Conservation (phyloP, 2,329 filamentous ascomycete genomes). For the Talaromyces sp. region DNA sequence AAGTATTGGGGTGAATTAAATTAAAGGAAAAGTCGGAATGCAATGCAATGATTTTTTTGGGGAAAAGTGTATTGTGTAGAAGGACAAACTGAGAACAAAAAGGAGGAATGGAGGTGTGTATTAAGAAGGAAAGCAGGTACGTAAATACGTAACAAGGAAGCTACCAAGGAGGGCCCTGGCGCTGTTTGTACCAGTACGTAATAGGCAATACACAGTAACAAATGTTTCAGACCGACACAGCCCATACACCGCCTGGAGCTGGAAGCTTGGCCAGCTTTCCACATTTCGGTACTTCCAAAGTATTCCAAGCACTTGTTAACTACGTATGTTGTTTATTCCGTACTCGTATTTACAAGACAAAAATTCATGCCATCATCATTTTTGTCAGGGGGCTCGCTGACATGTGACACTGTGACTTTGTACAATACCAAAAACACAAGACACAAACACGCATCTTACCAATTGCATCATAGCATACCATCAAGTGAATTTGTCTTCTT, state of each 20-base stretch:
- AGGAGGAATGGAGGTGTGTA: background rate
- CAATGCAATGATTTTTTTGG: background rate
- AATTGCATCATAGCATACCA: background rate
- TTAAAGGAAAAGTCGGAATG: background rate
- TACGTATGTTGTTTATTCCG: background rate
- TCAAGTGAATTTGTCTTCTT: background rate
- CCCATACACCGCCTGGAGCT: background rate
- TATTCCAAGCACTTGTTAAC: background rate
- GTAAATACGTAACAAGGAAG: constrained; percentile 6
- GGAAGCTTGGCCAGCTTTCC: background rate
- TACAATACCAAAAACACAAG: background rate
- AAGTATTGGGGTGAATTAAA: background rate
- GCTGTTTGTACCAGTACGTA: background rate
- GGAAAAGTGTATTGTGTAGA: background rate
- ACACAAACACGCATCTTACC: background rate
- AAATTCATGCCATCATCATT: background rate
- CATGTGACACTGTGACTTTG: background rate
- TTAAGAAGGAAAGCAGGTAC: background rate
- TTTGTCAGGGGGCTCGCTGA: background rate
- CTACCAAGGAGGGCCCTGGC: background rate
- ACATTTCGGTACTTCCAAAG: background rate
- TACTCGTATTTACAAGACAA: background rate
- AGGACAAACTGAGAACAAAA: constrained; percentile 1
- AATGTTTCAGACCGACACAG: constrained; percentile 9
- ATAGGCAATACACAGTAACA: background rate